Evolutionary conservation across 2,329 filamentous ascomycete species (phyloP).

Genomic region (Sporothrix brasiliensis): DNA sequence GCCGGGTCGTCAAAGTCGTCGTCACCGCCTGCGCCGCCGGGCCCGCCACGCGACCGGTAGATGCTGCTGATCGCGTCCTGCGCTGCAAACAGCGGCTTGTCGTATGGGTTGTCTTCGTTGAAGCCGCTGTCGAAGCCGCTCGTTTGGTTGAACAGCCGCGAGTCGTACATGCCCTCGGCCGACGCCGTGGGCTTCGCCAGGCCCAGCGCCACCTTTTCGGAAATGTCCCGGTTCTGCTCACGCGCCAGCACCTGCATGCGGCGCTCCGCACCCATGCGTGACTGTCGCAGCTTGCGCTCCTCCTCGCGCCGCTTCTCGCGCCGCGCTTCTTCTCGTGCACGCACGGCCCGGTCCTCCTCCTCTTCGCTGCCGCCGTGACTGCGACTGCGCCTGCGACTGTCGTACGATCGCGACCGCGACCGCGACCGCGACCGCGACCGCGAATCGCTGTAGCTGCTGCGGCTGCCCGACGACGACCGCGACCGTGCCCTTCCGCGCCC

Average conservation of each 20-base stretch:
- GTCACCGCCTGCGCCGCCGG: constrained; percentile 75
- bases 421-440: constrained; percentile 49
- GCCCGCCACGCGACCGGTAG: constrained; percentile 77
- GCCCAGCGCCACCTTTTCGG: constrained; percentile 92
- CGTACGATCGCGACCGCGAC: constrained; percentile 42
- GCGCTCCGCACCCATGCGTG: constrained; percentile 91
- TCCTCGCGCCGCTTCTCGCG: constrained; percentile 78
- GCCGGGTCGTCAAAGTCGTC: constrained; percentile 77
- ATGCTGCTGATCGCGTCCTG: constrained; percentile 95
- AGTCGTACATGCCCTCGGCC: constrained; percentile 96
- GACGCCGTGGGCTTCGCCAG: constrained; percentile 92
- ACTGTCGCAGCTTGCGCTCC: constrained; percentile 87
- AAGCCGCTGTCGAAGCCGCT: constrained; percentile 89
- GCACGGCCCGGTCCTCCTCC: constrained; percentile 69
- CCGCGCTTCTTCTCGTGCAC: constrained; percentile 75
- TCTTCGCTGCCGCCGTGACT: constrained; percentile 51
- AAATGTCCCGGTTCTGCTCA: constrained; percentile 95
- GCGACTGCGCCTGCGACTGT: constrained; percentile 47
- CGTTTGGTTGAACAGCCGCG: constrained; percentile 88
- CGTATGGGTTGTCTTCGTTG: constrained; percentile 97
- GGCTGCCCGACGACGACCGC: constrained; percentile 32
- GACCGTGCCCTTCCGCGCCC: constrained; percentile 21
- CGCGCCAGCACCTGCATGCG: constrained; percentile 89
- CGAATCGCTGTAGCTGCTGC: constrained; percentile 34
- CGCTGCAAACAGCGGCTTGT: constrained; percentile 94